These are phyloP conservation scores for Alloteropsis angusta DNA, from an alignment of 202 grass and related monocot genomes.

Conservation along the genomic window DNA sequence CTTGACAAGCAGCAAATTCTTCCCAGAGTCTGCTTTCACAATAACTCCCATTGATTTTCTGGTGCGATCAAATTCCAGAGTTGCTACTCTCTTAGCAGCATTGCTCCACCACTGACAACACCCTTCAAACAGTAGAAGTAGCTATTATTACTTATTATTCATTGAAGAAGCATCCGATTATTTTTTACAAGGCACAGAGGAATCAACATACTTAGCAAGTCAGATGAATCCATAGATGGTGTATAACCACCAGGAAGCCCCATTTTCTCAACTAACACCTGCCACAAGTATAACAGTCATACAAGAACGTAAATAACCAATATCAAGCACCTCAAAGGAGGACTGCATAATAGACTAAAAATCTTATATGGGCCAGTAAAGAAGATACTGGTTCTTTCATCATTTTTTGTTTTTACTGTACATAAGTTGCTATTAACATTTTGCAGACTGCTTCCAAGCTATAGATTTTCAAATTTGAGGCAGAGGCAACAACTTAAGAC, in stretches of 20 bases:
- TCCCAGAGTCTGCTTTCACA: conserved; percentile 64
- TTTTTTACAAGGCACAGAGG: background rate
- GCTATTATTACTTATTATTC: background rate
- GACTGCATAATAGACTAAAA: background rate
- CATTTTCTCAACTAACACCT: conserved; percentile 98
- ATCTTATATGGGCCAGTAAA: background rate
- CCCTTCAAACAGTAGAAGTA: conserved; percentile 40
- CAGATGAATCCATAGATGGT: conserved; percentile 46
- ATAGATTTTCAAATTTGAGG: background rate
- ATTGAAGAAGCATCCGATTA: background rate
- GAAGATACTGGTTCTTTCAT: background rate
- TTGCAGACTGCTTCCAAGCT: background rate
- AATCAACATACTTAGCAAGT: conserved; percentile 62
- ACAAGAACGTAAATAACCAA: background rate
- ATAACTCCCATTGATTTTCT: conserved; percentile 96
- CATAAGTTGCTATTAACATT: background rate
- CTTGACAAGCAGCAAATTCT: conserved; percentile 84
- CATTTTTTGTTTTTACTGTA: background rate
- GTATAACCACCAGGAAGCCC: conserved; percentile 65
- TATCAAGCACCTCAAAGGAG: background rate
- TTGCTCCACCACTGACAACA: conserved; percentile 78
- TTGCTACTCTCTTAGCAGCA: conserved; percentile 62
- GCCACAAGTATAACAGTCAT: conserved; percentile 7
- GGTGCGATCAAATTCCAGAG: conserved; percentile 82
- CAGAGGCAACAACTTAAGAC: background rate